These are phyloP conservation scores for Bacidia rubella DNA, from an alignment of 495 filamentous ascomycete genomes.

Conservation along the genomic window DNA sequence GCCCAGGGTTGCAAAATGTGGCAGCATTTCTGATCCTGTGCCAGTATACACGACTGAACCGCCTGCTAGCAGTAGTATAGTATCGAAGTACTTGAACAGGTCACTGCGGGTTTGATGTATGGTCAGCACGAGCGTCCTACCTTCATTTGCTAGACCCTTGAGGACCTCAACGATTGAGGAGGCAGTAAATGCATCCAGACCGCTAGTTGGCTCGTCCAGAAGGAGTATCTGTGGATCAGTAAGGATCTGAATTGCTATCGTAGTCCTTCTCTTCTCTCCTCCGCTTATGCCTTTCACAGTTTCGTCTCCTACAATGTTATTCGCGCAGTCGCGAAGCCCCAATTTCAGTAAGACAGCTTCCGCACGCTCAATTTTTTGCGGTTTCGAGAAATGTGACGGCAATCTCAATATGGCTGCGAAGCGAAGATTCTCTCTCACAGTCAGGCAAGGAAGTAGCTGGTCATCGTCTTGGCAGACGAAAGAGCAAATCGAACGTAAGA, in stretches of 20 bases:
- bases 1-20: slow-evolving; percentile 45
- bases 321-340: slow-evolving; percentile 64
- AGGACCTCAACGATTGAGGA: slow-evolving; percentile 62
- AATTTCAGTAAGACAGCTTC: slow-evolving; percentile 61
- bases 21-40: slow-evolving; percentile 46
- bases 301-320: slow-evolving; percentile 57
- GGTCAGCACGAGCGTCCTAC: slow-evolving; percentile 57
- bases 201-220: slow-evolving; percentile 63
- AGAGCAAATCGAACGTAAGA: slow-evolving; percentile 54
- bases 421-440: slow-evolving; percentile 56
- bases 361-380: slow-evolving; percentile 48
- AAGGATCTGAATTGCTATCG: slow-evolving; percentile 62
- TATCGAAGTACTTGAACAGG: slow-evolving; percentile 55
- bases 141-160: slow-evolving; percentile 53
- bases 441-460: slow-evolving; percentile 56
- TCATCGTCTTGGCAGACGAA: slow-evolving; percentile 70
- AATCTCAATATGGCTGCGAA: slow-evolving; percentile 57
- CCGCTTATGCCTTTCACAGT: slow-evolving; percentile 64
- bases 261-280: slow-evolving; percentile 60
- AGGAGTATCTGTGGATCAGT: slow-evolving; percentile 57
- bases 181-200: slow-evolving; percentile 63
- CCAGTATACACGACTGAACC: slow-evolving; percentile 55
- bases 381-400: slow-evolving; percentile 49
- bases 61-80: slow-evolving; percentile 55
- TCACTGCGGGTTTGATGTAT: slow-evolving; percentile 66